Percentiles rank a stretch among this genome's conserved stretches.
Evolutionary conservation across 768 basidiomycete species (phyloP).

Genomic region (Boletus insuetus): DNA sequence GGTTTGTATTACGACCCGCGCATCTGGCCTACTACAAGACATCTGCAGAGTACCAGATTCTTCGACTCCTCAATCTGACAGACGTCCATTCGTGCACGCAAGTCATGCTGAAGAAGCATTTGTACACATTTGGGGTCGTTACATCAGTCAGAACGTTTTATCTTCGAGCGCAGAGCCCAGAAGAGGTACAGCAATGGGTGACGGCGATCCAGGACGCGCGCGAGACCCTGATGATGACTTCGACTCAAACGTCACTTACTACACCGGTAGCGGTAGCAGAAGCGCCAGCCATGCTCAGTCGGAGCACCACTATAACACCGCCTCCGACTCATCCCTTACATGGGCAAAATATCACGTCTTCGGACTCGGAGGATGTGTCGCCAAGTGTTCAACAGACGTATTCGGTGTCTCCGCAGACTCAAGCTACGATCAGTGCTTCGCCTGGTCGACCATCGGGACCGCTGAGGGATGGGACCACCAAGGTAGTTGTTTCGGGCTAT

Average conservation of each 20-base stretch:
- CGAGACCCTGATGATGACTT: slow-evolving; percentile 58
- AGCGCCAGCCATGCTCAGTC: slow-evolving; percentile 27
- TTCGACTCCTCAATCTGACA: slow-evolving; percentile 80
- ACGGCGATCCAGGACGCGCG: slow-evolving; percentile 74
- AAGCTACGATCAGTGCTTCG: slow-evolving; percentile 39
- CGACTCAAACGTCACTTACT: slow-evolving; percentile 52
- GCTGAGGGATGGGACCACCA: slow-evolving; percentile 55
- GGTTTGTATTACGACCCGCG: slow-evolving; percentile 92
- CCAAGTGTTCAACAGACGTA: slow-evolving; percentile 43
- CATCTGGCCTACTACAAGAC: slow-evolving; percentile 98
- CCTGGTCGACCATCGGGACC: slow-evolving; percentile 39
- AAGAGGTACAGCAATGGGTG: slow-evolving; percentile 85
- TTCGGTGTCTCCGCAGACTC: slow-evolving; percentile 46
- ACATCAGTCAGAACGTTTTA: slow-evolving; percentile 90
- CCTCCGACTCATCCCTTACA: slow-evolving; percentile 46
- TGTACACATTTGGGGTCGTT: slow-evolving; percentile 88
- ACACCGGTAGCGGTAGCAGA: slow-evolving; percentile 56
- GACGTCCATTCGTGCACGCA: slow-evolving; percentile 89
- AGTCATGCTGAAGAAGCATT: slow-evolving; percentile 85
- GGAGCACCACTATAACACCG: slow-evolving; percentile 37
- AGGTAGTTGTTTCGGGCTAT: slow-evolving; percentile 84
- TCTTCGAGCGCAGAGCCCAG: slow-evolving; percentile 69
- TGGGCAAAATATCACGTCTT: slow-evolving; percentile 59
- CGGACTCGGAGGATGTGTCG: slow-evolving; percentile 74
- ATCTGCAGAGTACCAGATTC: slow-evolving; percentile 89